Evolutionary conservation across 192 early-diverging fungal species (phyloP).

Genomic region (Chytriomyces sp.): DNA sequence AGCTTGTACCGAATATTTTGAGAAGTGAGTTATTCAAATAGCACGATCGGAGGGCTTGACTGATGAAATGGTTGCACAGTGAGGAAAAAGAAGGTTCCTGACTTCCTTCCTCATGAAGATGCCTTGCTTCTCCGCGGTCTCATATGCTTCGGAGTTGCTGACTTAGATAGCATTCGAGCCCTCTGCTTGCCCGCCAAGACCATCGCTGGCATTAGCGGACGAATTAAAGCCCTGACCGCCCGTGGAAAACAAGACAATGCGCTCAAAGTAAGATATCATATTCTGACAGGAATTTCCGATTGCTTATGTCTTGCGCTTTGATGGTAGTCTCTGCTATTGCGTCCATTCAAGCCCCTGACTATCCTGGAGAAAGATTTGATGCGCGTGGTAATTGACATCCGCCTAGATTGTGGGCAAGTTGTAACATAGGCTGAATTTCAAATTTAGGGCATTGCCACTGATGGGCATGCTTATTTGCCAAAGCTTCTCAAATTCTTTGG

Average conservation of each 20-base stretch:
- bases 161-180: constrained; percentile 9
- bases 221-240: constrained; percentile 4
- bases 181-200: constrained; percentile 22
- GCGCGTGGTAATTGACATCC: constrained; percentile 21
- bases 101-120: constrained; percentile 20
- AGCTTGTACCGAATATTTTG: constrained; percentile 4
- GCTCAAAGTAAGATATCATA: not conserved
- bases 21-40: not conserved
- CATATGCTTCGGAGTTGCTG: constrained; percentile 13
- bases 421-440: not conserved
- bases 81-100: not conserved
- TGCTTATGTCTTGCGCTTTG: not conserved
- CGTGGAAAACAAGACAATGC: constrained; percentile 12
- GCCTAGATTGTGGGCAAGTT: not conserved
- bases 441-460: not conserved
- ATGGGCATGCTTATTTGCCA: not conserved
- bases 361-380: constrained; percentile 24
- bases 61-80: too few species aligned
- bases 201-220: not conserved
- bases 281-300: not conserved
- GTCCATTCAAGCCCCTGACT: constrained; percentile 27
- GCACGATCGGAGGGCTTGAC: too few species aligned
- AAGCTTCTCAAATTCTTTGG: not conserved
- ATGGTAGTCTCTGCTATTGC: constrained; percentile 8
- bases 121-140: constrained; percentile 20